Percentiles rank a stretch among this genome's conserved stretches.
phyloP scores from a whole-genome alignment of 495 filamentous ascomycete species.

The Penicillium parvum region DNA sequence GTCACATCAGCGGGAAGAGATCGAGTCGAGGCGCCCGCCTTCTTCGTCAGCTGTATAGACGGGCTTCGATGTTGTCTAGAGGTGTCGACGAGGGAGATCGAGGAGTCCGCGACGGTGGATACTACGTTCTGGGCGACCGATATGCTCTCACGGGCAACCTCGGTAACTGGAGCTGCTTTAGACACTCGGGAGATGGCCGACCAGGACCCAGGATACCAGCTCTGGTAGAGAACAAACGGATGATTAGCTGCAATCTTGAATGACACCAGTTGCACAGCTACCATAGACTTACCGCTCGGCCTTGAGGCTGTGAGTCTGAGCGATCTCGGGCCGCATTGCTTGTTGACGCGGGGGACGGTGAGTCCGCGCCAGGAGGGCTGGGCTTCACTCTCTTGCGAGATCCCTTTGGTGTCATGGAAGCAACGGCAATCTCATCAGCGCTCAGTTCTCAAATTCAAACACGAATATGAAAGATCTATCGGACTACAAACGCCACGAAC shows the following conservation, averaged over 20 bases:
- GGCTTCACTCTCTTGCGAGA: constrained; percentile 62
- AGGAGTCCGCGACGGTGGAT: constrained; percentile 35
- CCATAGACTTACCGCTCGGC: constrained; percentile 30
- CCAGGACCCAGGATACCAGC: constrained; percentile 59
- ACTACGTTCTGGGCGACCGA: constrained; percentile 51
- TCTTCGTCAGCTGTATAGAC: constrained; percentile 41
- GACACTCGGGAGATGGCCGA: constrained; percentile 51
- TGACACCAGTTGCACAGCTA: neutral
- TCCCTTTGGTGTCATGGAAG: constrained; percentile 47
- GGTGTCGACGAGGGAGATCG: constrained; percentile 28
- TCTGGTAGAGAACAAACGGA: constrained; percentile 18
- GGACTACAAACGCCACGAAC: constrained; percentile 21
- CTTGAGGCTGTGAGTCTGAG: constrained; percentile 32
- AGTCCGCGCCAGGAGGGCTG: constrained; percentile 46
- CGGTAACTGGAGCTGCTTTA: constrained; percentile 68
- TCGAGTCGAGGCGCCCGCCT: constrained; percentile 36
- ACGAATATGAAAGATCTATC: neutral
- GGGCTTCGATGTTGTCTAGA: constrained; percentile 26
- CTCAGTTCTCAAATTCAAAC: constrained; percentile 1
- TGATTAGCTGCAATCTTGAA: constrained; percentile 14
- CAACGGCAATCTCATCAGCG: constrained; percentile 30
- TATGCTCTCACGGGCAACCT: constrained; percentile 74
- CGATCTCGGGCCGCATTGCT: constrained; percentile 30
- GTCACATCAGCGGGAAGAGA: constrained; percentile 46
- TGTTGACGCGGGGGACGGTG: constrained; percentile 27